Evolutionary conservation across 768 basidiomycete genomes (phyloP), one percentile per base, ranked within the genome.

Genomic region (Auricularia cornea): DNA sequence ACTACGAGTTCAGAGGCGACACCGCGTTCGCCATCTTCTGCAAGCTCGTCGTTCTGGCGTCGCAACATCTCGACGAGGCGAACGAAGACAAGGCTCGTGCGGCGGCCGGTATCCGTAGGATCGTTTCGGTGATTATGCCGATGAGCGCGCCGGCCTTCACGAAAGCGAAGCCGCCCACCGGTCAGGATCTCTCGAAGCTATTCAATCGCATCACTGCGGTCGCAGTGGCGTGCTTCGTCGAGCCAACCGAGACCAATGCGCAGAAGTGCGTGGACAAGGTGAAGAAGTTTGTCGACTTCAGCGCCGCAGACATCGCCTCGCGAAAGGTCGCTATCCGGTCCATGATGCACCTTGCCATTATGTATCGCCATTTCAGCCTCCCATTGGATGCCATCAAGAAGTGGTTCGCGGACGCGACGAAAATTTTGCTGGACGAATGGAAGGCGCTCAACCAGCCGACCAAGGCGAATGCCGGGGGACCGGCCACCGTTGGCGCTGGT

Each of bases 161-260:
- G 3, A 81, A 83, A 48, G 72, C 73, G 1, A 75, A 71, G 3
- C 83, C 82, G 3, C 85, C 87, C 0, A 75, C 78, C 0, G 65
- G 71, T 2, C 76, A 80, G 35, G 84, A 89, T 40, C 77, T 90
- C 2, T 88, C 91, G 1, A 86, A 86, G 81, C 78, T 96, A 35
- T 84, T 88, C 73, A 97, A 97, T 73, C 85, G 94, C 10, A 85
- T 91, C 68, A 84, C 83, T 59, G 86, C 89, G 12, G 78, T 89
- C 66, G 83, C 88, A 4, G 78, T 91, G 30, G 86, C 85, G 3
- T 79, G 90, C 51, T 81, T 86, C 67, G 81, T 97, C 54, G 84
- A 88, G 56, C 84, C 86, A 0, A 73, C 78, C 0, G 70, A 77
- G 1, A 67, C 77, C 2, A 80, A 81, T 26, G 74, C 80, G 56